phyloP scores from a whole-genome alignment of 2,329 filamentous ascomycete species.

The Acrocalymma vagum region DNA sequence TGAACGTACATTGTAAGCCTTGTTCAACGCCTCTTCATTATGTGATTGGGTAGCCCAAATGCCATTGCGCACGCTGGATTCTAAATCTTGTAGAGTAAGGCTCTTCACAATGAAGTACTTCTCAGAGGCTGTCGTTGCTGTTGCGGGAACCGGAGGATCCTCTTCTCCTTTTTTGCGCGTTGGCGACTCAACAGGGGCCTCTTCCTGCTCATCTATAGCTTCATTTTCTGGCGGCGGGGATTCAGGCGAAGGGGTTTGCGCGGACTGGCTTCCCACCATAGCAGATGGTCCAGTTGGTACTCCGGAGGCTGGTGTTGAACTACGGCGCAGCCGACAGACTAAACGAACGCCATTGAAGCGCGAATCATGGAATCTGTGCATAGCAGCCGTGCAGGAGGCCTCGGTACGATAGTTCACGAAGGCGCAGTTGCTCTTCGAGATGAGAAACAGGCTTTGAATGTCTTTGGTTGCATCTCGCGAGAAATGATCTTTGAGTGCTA shows the following conservation, averaged over 20 bases:
- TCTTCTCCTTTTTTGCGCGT: slow-evolving; percentile 16
- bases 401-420: slow-evolving; percentile 96
- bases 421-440: slow-evolving; percentile 96
- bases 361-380: slow-evolving; percentile 88
- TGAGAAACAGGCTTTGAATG: slow-evolving; percentile 90
- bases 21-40: slow-evolving; percentile 85
- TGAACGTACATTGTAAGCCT: slow-evolving; percentile 76
- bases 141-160: slow-evolving; percentile 12
- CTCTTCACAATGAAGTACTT: slow-evolving; percentile 95
- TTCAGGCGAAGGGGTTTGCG: slow-evolving; percentile 32
- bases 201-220: slow-evolving; percentile 15
- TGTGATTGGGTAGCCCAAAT: slow-evolving; percentile 96
- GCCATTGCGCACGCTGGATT: slow-evolving; percentile 84
- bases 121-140: slow-evolving; percentile 63
- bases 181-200: slow-evolving; percentile 15
- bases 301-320: slow-evolving; percentile 54
- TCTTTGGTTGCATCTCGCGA: slow-evolving; percentile 77
- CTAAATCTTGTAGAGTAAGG: slow-evolving; percentile 87
- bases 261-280: slow-evolving; percentile 40
- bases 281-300: slow-evolving; percentile 65
- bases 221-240: slow-evolving; percentile 30
- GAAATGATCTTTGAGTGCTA: slow-evolving; percentile 89
- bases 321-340: slow-evolving; percentile 80
- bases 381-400: slow-evolving; percentile 75
- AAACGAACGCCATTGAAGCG: slow-evolving; percentile 85